Percentiles rank a stretch among this genome's conserved stretches.
phyloP scores from a whole-genome alignment of 331 rosid species.

The Quercus tomentella region DNA sequence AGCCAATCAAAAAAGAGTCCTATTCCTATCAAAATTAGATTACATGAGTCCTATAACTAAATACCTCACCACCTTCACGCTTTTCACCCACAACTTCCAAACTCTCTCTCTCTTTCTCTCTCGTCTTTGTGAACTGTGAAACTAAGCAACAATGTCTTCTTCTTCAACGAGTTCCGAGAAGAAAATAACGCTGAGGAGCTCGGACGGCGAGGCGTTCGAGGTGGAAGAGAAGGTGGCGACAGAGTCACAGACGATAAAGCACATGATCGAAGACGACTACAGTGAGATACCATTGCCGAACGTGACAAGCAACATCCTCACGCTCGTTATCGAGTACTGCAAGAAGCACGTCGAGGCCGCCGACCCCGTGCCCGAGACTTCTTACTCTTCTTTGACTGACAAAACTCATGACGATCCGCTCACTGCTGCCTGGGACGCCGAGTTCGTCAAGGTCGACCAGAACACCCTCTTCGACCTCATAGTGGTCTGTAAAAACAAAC shows the following conservation, averaged over 20 bases:
- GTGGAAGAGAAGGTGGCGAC: slow-evolving; percentile 26
- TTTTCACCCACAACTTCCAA: too few relatives aligned
- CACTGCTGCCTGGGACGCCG: slow-evolving; percentile 14
- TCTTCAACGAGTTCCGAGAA: too few relatives aligned
- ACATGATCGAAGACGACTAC: slow-evolving; percentile 31
- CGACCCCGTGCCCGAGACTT: background rate
- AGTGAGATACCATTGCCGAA: slow-evolving; percentile 18
- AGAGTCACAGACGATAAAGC: slow-evolving; percentile 26
- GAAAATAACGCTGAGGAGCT: too few relatives aligned
- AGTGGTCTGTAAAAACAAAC: slow-evolving; percentile 10
- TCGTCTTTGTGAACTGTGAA: too few relatives aligned
- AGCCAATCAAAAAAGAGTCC: too few relatives aligned
- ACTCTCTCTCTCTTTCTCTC: too few relatives aligned
- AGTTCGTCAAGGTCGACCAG: slow-evolving; percentile 23
- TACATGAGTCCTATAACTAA: too few relatives aligned
- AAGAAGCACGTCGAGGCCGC: slow-evolving; percentile 27
- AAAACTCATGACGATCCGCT: background rate
- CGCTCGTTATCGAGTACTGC: slow-evolving; percentile 30
- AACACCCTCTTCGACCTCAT: slow-evolving; percentile 11
- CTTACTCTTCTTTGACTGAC: too few relatives aligned
- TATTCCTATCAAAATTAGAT: too few relatives aligned
- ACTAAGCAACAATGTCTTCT: too few relatives aligned
- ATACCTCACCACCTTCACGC: too few relatives aligned
- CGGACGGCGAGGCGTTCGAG: slow-evolving; percentile 9
- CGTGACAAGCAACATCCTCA: slow-evolving; percentile 11